Percentiles rank a stretch among this genome's conserved stretches.
Conservation (phyloP, 176 grass and related monocot species). For the Oryza meridionalis region DNA sequence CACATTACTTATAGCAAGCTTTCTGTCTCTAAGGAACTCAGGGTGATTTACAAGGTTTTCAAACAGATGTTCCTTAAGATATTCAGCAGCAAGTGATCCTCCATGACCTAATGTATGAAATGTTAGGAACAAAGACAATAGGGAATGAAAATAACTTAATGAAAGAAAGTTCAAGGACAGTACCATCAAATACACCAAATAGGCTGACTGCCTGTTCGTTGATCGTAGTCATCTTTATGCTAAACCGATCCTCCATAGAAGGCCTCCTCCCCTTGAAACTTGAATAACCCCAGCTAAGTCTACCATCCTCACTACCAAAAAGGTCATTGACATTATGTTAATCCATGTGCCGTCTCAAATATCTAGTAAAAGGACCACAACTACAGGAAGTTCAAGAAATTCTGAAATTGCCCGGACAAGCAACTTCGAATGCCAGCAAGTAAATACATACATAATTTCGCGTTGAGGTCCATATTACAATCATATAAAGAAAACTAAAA, state of each 20-base stretch:
- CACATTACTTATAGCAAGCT: slow-evolving; percentile 79
- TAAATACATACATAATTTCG: not conserved
- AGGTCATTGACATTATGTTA: slow-evolving; percentile 9
- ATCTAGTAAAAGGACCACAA: not conserved
- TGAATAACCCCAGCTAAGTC: slow-evolving; percentile 68
- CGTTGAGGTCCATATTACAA: too few relatives aligned
- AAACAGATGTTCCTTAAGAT: slow-evolving; percentile 85
- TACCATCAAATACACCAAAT: slow-evolving; percentile 96
- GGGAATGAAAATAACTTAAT: not conserved
- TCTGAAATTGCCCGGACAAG: not conserved
- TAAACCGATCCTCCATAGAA: slow-evolving; percentile 88
- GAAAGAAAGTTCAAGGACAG: slow-evolving; percentile 28
- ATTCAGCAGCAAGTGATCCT: slow-evolving; percentile 71
- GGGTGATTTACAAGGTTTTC: slow-evolving; percentile 84
- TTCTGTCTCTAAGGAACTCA: slow-evolving; percentile 73
- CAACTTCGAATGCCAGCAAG: not conserved
- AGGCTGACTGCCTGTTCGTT: slow-evolving; percentile 55
- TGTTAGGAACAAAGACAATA: slow-evolving; percentile 13
- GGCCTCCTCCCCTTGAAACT: slow-evolving; percentile 67
- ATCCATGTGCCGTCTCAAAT: slow-evolving; percentile 9
- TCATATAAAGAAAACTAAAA: slow-evolving; percentile 3
- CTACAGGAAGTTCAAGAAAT: not conserved
- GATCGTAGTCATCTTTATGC: slow-evolving; percentile 62
- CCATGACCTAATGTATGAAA: slow-evolving; percentile 70
- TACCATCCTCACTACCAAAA: slow-evolving; percentile 71